Conservation (phyloP, 2,329 filamentous ascomycete species). For the Epichloe scottii region DNA sequence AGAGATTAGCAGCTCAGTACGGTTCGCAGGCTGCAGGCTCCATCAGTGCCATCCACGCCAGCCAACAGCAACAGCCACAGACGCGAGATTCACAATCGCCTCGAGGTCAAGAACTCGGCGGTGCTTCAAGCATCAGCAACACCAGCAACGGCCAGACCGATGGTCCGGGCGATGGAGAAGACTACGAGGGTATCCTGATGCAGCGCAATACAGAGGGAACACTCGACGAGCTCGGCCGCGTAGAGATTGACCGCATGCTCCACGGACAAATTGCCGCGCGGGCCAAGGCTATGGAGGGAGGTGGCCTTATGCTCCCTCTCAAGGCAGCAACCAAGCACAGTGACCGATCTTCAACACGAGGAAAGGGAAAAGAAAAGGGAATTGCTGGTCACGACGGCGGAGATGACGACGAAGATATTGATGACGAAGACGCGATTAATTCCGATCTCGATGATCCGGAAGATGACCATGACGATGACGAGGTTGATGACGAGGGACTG, state of each 20-base stretch:
- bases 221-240: slow-evolving; percentile 40
- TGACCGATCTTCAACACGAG: slow-evolving; percentile 8
- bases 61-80: slow-evolving; percentile 19
- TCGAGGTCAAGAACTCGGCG: slow-evolving; percentile 13
- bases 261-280: slow-evolving; percentile 54
- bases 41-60: slow-evolving; percentile 48
- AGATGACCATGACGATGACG: slow-evolving; percentile 70
- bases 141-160: slow-evolving; percentile 52
- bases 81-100: slow-evolving; percentile 15
- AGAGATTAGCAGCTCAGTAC: slow-evolving; percentile 46
- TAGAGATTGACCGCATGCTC: slow-evolving; percentile 57
- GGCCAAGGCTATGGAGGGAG: slow-evolving; percentile 59
- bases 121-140: slow-evolving; percentile 19
- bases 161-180: slow-evolving; percentile 47
- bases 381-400: slow-evolving; percentile 49
- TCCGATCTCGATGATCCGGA: slow-evolving; percentile 94
- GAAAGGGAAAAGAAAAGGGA: slow-evolving; percentile 15
- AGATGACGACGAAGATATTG: slow-evolving; percentile 45
- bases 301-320: slow-evolving; percentile 62
- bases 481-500: slow-evolving; percentile 73
- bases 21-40: slow-evolving; percentile 52
- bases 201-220: slow-evolving; percentile 41
- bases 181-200: slow-evolving; percentile 47
- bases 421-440: slow-evolving; percentile 94
- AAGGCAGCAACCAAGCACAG: slow-evolving; percentile 35